Evolutionary conservation across 768 basidiomycete species (phyloP), one percentile per base, ranked within the genome.

Genomic region (Pleurotus eryngii): DNA sequence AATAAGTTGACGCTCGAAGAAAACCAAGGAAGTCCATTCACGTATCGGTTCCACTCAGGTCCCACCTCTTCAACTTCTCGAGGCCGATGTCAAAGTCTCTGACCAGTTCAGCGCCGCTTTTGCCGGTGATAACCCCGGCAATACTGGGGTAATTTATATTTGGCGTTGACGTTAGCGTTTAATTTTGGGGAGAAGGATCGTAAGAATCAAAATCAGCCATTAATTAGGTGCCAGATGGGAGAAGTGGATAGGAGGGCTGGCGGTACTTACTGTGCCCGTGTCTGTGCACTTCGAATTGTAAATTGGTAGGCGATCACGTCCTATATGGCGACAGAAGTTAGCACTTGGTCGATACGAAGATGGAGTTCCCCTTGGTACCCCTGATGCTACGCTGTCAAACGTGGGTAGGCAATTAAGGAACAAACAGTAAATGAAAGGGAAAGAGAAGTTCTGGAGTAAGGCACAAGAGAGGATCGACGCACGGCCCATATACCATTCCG

Each of bases 401-500:
- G 11, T 11, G 11, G 11, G 30, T 9, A 35, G 30, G 22, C 20
- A 12, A 26, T 30, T 14, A n/a, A 27, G 49, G 24, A 12, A 45
- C 47, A 18, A 11, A 58, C 49, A 11, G 55, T 56, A 49, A 7
- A 50, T 55, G 42, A 59, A 46, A 45, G 14, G 59, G 30, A 35
- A 47, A 56, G 46, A 24, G 46, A 24, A 18, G 49, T 35, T 14
- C 11, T 20, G 39, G 1, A 46, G 40, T 18, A 37, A 55, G n/a
- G n/a, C 11, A 35, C 30, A 35, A 35, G 30, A 9, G 15, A 51
- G 55, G 53, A 40, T 35, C 9, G 37, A 66, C 72, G 49, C 62
- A 81, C 81, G 55, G 63, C 70, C 82, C 81, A 83, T 11, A 83
- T 70, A 18, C 77, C 72, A 35, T 69, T 43, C 55, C 68, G 65